Base-by-base conservation (phyloP, 306 rosid genomes). In the Cucurbita ficifolia region DNA sequence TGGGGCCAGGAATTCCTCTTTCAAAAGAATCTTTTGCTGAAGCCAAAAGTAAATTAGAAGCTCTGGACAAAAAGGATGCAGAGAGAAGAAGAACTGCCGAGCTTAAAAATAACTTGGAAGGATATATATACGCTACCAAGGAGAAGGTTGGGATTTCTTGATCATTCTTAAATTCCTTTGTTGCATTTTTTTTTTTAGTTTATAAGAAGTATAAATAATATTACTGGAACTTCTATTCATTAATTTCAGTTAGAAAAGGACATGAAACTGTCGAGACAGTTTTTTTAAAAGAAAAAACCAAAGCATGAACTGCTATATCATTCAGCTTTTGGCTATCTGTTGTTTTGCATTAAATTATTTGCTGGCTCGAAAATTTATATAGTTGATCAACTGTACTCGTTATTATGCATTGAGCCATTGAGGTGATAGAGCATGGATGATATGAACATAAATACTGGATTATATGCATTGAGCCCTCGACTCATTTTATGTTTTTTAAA, bases 41-140 rank as follows among this genome's bases (percentile, higher is more conserved):
- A 84, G 97, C 95, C 70, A 94, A 84, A 80, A 74, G 12, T 67
- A 94, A 79, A 75, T 54, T 94, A 80, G 90, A 94, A 84, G 92
- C 84, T 55, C 80, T 94, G 79, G 92, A 94, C 82, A 57, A 83
- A 72, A 89, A 91, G 82, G 99, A 94, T 76, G 88, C 90, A n/a
- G 97, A 94, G 79, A 80, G 99, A 60, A 89, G 87, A 86, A 89
- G 89, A 82, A 91, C 99, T 14, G 96, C 99, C 0, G 99, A 94
- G 81, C 78, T 88, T 40, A 94, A 91, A 79, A 94, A 94, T 84
- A 86, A 86, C 81, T 83, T 94, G 79, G 99, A 94, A 88, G 95
- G 87, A 80, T 94, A 94, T 83, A 88, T 91, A 77, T 94, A 94
- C 12, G 78, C 85, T 45, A 94, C 95, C 60, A 94, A 91, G 80